A percentile compares a stretch with the other conserved stretches of the same genome.
phyloP scores from a whole-genome alignment of 305 asterid species.

The Fraxinus xanthoxyloides region DNA sequence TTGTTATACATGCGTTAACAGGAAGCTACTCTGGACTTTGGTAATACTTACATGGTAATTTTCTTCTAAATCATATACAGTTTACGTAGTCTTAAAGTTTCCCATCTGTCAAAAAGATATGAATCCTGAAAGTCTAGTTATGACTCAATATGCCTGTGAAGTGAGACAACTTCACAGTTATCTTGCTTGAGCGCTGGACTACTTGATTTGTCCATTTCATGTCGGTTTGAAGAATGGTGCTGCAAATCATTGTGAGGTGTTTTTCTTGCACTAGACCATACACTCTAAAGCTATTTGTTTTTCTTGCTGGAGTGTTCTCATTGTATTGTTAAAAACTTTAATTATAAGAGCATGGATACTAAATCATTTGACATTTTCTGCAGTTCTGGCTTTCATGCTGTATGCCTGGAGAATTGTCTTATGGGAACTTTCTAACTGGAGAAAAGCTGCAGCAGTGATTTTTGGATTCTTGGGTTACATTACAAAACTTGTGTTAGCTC shows the following conservation, averaged over 20 bases:
- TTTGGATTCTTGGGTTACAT: slow-evolving; percentile 41
- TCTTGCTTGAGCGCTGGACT: neutral
- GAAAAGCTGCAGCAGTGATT: slow-evolving; percentile 29
- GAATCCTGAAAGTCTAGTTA: neutral
- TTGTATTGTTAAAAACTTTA: neutral
- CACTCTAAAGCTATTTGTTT: neutral
- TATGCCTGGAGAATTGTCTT: slow-evolving; percentile 88
- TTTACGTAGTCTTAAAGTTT: neutral
- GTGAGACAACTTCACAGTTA: neutral
- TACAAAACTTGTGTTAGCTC: slow-evolving; percentile 49
- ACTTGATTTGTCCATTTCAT: neutral
- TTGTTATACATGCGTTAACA: neutral
- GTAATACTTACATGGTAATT: neutral
- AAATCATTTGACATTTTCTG: slow-evolving; percentile 13
- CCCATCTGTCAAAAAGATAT: neutral
- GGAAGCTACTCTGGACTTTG: neutral
- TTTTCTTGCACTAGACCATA: neutral
- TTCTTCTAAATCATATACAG: neutral
- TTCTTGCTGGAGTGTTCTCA: neutral
- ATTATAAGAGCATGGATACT: neutral
- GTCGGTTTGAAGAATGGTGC: neutral
- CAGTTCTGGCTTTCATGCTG: slow-evolving; percentile 64
- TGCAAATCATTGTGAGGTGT: neutral
- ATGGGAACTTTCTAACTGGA: slow-evolving; percentile 94
- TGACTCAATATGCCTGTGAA: neutral